Evolutionary conservation across 2,329 filamentous ascomycete genomes (phyloP).

Genomic region (Mycosphaerella arachidis): DNA sequence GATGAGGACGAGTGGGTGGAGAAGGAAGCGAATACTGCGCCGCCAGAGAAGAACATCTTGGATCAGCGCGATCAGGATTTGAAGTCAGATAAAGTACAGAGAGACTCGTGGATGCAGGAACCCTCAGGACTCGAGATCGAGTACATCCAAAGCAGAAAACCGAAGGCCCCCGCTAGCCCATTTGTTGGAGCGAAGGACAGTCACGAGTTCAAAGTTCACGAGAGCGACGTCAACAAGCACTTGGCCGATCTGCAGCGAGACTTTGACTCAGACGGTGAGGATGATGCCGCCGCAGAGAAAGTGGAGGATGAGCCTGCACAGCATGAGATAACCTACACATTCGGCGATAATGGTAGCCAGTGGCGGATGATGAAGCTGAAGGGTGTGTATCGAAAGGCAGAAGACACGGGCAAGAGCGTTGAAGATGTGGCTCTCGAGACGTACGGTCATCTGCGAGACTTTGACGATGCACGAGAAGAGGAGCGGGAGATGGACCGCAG

Average conservation of each 20-base stretch:
- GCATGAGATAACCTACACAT: slow-evolving; percentile 70
- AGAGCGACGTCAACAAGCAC: slow-evolving; percentile 74
- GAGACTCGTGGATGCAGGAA: slow-evolving; percentile 93
- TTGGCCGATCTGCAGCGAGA: slow-evolving; percentile 54
- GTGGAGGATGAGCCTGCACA: slow-evolving; percentile 51
- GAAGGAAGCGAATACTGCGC: slow-evolving; percentile 41
- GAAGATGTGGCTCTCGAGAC: slow-evolving; percentile 81
- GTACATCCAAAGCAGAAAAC: slow-evolving; percentile 63
- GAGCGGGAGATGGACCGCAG: slow-evolving; percentile 83
- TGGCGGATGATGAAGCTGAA: slow-evolving; percentile 97
- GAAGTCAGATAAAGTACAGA: slow-evolving; percentile 46
- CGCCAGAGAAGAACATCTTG: slow-evolving; percentile 41
- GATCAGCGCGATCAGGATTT: slow-evolving; percentile 40
- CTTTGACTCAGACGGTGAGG: slow-evolving; percentile 49
- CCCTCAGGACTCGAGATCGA: slow-evolving; percentile 79
- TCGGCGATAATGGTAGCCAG: slow-evolving; percentile 83
- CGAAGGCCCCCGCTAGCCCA: slow-evolving; percentile 41
- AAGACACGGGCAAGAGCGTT: slow-evolving; percentile 65
- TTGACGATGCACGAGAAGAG: slow-evolving; percentile 91
- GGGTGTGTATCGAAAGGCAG: slow-evolving; percentile 72
- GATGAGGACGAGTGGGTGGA: slow-evolving; percentile 43
- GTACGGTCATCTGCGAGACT: slow-evolving; percentile 75
- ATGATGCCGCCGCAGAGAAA: slow-evolving; percentile 37
- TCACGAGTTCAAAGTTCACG: slow-evolving; percentile 67
- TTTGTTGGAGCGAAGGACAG: slow-evolving; percentile 51